These are phyloP conservation scores for Diutina scorzettiae DNA, from an alignment of 1,139 yeast genomes.

Conservation along the genomic window DNA sequence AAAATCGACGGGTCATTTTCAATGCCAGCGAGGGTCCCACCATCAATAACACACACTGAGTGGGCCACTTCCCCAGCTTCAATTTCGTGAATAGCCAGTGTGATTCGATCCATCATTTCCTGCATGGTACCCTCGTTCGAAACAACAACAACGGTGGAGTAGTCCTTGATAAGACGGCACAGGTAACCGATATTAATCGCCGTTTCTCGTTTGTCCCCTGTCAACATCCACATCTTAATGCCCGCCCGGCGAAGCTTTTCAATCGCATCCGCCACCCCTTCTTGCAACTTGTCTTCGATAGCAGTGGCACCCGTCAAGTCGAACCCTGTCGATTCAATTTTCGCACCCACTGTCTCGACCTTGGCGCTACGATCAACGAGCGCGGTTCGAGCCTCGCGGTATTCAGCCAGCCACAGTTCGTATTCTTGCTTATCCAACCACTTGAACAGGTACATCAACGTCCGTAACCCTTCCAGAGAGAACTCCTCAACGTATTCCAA, in stretches of 20 bases:
- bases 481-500: constrained; percentile 86
- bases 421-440: constrained; percentile 56
- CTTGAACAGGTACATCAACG: constrained; percentile 69
- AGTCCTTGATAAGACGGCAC: constrained; percentile 85
- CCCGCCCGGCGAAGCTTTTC: constrained; percentile 90
- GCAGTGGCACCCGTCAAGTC: constrained; percentile 87
- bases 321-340: constrained; percentile 47
- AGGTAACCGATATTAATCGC: constrained; percentile 96
- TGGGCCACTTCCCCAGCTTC: constrained; percentile 74
- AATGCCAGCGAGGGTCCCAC: constrained; percentile 61
- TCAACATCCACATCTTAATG: constrained; percentile 92
- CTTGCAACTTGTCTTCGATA: constrained; percentile 91
- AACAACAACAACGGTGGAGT: constrained; percentile 75
- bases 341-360: constrained; percentile 63
- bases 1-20: constrained; percentile 63
- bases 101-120: constrained; percentile 39
- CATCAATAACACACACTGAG: constrained; percentile 89
- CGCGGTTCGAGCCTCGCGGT: constrained; percentile 68
- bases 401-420: constrained; percentile 52
- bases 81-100: constrained; percentile 48
- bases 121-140: constrained; percentile 45
- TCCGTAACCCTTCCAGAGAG: constrained; percentile 88
- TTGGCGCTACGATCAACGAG: constrained; percentile 51
- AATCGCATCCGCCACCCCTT: constrained; percentile 90
- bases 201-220: constrained; percentile 96